phyloP scores from a whole-genome alignment of 179 eudicot genomes.

The Heliamphora pulchella region DNA sequence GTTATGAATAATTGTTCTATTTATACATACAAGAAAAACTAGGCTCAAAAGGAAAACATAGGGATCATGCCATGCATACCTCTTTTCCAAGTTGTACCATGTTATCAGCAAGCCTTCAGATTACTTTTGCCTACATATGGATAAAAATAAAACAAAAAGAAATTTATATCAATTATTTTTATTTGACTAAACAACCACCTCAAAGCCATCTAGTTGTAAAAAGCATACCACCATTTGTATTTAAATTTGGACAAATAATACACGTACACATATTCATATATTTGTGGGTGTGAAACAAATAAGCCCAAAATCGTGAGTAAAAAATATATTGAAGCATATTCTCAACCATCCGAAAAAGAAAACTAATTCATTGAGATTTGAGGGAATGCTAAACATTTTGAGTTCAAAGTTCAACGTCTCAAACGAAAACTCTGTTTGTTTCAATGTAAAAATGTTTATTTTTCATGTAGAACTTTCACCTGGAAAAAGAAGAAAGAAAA shows the following conservation, averaged over 20 bases:
- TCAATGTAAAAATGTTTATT: too few relatives aligned
- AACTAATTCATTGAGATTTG: neutral
- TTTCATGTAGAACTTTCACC: too few relatives aligned
- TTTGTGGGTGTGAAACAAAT: neutral
- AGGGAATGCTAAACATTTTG: neutral
- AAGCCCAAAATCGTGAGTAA: constrained; percentile 16
- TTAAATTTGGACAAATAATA: neutral
- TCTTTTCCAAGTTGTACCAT: constrained; percentile 95
- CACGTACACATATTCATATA: neutral
- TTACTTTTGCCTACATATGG: constrained; percentile 70
- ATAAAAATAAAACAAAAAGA: constrained; percentile 1
- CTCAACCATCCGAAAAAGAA: neutral
- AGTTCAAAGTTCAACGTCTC: too few relatives aligned
- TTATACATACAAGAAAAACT: too few relatives aligned
- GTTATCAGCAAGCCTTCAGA: constrained; percentile 90
- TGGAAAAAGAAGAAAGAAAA: too few relatives aligned
- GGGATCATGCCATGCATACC: constrained; percentile 30
- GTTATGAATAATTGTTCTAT: too few relatives aligned
- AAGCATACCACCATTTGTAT: neutral
- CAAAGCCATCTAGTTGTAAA: constrained; percentile 17
- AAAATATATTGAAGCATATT: neutral
- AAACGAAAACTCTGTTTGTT: too few relatives aligned
- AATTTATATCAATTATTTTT: neutral
- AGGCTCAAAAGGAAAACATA: neutral
- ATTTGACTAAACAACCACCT: neutral